Evolutionary conservation across 306 rosid species (phyloP), one percentile per base, ranked within the genome.

Genomic region (Crotalaria pallida): DNA sequence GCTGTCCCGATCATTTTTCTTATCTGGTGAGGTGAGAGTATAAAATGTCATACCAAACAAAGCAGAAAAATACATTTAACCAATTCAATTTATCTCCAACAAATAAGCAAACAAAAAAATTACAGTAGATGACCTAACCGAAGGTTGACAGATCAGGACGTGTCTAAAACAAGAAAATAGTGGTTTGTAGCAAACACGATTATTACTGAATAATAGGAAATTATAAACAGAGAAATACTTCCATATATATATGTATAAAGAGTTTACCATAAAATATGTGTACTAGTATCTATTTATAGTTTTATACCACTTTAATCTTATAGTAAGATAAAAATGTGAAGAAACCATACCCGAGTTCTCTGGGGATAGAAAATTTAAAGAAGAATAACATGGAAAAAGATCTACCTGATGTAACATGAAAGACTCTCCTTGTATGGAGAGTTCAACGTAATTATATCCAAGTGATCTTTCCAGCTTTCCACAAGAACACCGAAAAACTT

Each of bases 361-460:
- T 12, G 7, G 56, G 55, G 45, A 33, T 56, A 11, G 52, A 55
- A 53, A 43, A 1, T 13, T 24, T 18, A 44, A 60, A 43, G 62
- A 60, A 33, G 53, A 58, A 72, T 18, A 44, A 65, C n/a, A 13
- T 62, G 22, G 77, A 47, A 24, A 5, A 61, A 27, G 58, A 65
- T 80, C 71, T 83, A 94, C 98, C 87, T 94, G 98, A 82, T 90
- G 97, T 65, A 94, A 77, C 96, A 93, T 93, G 87, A 90, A 93
- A 36, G 96, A 93, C 83, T 93, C 97, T 67, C 98, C 98, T 89
- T 88, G 86, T 45, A 94, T 84, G 60, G 85, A 88, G 21, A 94
- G 26, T 83, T 88, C 97, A 36, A 90, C 68, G 65, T 50, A 87
- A 45, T 75, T 79, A 78, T 49, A 72, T 72, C 86, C 85, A 31